Base-by-base conservation (phyloP, 352 stramenopile genomes). In the Pythium aristosporum region DNA sequence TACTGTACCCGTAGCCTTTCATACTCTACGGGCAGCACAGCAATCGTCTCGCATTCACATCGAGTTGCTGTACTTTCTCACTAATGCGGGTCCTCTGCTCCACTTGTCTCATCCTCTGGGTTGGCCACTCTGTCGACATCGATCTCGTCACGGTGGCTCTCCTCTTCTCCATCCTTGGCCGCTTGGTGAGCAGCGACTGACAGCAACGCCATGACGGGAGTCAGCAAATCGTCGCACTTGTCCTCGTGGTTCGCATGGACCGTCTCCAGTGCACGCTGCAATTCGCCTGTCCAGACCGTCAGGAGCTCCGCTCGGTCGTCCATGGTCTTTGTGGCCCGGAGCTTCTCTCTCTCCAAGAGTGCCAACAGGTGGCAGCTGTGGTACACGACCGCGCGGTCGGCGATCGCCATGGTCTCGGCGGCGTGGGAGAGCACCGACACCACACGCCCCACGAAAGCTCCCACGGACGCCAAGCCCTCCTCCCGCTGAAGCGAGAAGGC, bases 341-440 rank as follows among this genome's bases (percentile, higher is more conserved):
- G 20, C n/a, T 47, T 47, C 11, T 55, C 55, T 63, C 77, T 88
- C 13, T 76, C 61, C 16, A 92, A 58, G 36, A 91, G 55, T 55
- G 83, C 70, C 13, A 80, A 49, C 43, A 91, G 55, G 57, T 93
- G 82, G 6, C 74, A 75, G 28, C 71, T 58, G 53, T 91, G 85
- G 53, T 86, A 89, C 30, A 93, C 85, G 39, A 82, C 72, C 8
- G 78, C 70, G 20, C 78, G 82, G 57, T 93, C 85, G 23, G 87
- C 84, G 28, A 72, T 67, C 57, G 77, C 65, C 64, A 86, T 88
- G 13, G 75, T 69, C 6, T 67, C 57, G 2, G 89, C 67, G n/a
- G 72, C 80, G 34, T 78, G 65, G 3, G 73, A 70, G 25, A 91
- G 41, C 15, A 69, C 72, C n/a, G 77, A 67, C 48, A 89, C 75